Conservation (phyloP, 2,329 filamentous ascomycete genomes). For the Fusarium dimerum region DNA sequence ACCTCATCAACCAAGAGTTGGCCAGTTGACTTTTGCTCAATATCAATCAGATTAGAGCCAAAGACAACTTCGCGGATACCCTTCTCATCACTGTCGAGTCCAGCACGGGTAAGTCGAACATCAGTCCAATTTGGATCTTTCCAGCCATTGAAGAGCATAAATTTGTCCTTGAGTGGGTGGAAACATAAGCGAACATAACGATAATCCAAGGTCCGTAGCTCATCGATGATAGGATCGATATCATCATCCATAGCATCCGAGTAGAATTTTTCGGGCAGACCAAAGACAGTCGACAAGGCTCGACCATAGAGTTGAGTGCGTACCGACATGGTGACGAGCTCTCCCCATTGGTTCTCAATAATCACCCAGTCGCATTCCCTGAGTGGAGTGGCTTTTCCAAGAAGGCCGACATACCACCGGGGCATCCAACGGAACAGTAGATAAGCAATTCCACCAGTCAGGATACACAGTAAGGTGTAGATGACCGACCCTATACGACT, state of each 20-base stretch:
- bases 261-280: slow-evolving; percentile 61
- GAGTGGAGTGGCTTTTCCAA: slow-evolving; percentile 69
- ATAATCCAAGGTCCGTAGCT: slow-evolving; percentile 82
- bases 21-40: slow-evolving; percentile 81
- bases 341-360: slow-evolving; percentile 96
- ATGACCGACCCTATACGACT: slow-evolving; percentile 66
- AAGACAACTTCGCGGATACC: slow-evolving; percentile 82
- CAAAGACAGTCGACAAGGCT: slow-evolving; percentile 65
- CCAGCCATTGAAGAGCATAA: slow-evolving; percentile 85
- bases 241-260: slow-evolving; percentile 58
- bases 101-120: slow-evolving; percentile 70
- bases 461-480: slow-evolving; percentile 70
- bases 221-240: slow-evolving; percentile 71
- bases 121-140: slow-evolving; percentile 90
- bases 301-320: slow-evolving; percentile 54
- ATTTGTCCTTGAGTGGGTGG: slow-evolving; percentile 86
- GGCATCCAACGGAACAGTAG: slow-evolving; percentile 89
- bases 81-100: slow-evolving; percentile 87
- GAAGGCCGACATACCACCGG: slow-evolving; percentile 76
- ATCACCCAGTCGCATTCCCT: slow-evolving; percentile 86
- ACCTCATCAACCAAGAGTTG: slow-evolving; percentile 90
- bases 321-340: slow-evolving; percentile 78
- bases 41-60: slow-evolving; percentile 86
- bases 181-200: slow-evolving; percentile 93
- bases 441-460: slow-evolving; percentile 77